Evolutionary conservation across 805 yeast genomes (phyloP), one percentile per base, ranked within the genome.

Genomic region (Wickerhamiella allomyrinae): DNA sequence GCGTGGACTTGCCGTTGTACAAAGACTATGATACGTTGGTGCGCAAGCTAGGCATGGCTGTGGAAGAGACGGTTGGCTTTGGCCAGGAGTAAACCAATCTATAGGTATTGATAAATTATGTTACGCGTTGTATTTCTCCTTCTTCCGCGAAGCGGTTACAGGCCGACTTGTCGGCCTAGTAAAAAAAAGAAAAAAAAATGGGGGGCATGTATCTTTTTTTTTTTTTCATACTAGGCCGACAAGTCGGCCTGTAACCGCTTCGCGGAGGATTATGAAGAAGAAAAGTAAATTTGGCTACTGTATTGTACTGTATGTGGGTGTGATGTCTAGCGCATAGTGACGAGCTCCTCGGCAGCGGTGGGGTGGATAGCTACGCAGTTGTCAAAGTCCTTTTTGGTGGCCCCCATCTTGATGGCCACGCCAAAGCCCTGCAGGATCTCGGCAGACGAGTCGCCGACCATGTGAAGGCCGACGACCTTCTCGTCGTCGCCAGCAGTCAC

Each of bases 391-490:
- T 74, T 75, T 69, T 91, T 91, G 29, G 99, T 91, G 34, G 98
- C 98, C 25, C 99, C 99, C 98, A 91, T 91, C 67, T 87, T 87
- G 49, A 91, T 68, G 40, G 98, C 98, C 42, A 87, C 98, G 46
- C 97, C 98, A 57, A 91, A 91, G 29, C 98, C 99, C 70, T 91
- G 99, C 54, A 91, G 71, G 45, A 91, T 87, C 64, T 91, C 99
- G 24, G 94, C 76, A 41, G 91, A 76, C 7, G 74, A 65, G 56
- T 87, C 97, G 47, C 99, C 99, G 51, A 87, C 82, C 43, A 91
- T 64, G 62, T 91, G 98, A 52, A 91, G 66, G 22, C 99, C 99
- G 47, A 91, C 93, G 43, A 91, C 95, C 65, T 84, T 87, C 63
- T 91, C 97, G 34, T 83, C 77, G 37, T 71, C 65, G 14, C 95